phyloP scores from a whole-genome alignment of 2,329 filamentous ascomycete genomes.

The Paraconiothyrium brasiliense region DNA sequence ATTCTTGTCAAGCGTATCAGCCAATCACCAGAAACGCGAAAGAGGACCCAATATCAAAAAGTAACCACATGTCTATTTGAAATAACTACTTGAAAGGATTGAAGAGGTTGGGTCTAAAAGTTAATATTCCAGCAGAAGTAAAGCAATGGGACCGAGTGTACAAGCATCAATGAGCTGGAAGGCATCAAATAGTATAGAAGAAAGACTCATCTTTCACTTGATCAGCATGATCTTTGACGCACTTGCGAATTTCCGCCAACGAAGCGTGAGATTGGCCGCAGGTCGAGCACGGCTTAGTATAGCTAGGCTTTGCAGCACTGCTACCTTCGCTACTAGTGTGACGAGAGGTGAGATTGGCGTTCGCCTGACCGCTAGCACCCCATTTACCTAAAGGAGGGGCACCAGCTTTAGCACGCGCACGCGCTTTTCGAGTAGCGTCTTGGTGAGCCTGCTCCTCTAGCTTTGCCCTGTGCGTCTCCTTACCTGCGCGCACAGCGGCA shows the following conservation, averaged over 20 bases:
- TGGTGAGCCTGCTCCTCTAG: conserved; percentile 14
- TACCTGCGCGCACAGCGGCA: conserved; percentile 23
- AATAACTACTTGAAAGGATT: no score
- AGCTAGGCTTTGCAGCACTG: not conserved
- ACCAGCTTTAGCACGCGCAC: conserved; percentile 27
- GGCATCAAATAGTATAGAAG: not conserved
- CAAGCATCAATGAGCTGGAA: not conserved
- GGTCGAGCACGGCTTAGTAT: conserved; percentile 17
- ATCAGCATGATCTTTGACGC: not conserved
- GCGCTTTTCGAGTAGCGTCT: conserved; percentile 24
- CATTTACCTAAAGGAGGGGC: conserved; percentile 13
- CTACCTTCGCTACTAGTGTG: not conserved
- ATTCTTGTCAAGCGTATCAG: no score
- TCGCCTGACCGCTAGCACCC: conserved; percentile 5
- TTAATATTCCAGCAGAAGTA: no score
- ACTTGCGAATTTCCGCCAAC: conserved; percentile 18
- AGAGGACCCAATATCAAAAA: no score
- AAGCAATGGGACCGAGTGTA: not conserved
- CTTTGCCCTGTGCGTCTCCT: conserved; percentile 19
- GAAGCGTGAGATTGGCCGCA: conserved; percentile 17
- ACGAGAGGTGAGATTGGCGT: not conserved
- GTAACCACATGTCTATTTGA: no score
- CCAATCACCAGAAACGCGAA: no score
- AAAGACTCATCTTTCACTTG: conserved; percentile 7
- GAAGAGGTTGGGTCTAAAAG: no score